Evolutionary conservation across 169 alveolate genomes (phyloP).

Genomic region (Blepharisma undulans): DNA sequence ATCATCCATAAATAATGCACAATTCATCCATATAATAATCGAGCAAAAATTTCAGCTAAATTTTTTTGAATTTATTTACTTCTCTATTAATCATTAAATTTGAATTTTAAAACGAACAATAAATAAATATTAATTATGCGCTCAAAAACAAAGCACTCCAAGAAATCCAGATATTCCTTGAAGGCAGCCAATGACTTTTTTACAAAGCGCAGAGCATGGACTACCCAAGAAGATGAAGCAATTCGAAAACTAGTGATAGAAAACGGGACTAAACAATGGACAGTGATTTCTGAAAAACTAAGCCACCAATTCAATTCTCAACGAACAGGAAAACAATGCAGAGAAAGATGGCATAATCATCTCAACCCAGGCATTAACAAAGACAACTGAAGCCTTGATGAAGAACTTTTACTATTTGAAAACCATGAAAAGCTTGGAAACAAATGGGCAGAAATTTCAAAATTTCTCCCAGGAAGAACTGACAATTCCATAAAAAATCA

Average conservation of each 20-base stretch:
- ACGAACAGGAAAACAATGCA: slow-evolving; percentile 22
- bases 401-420: slow-evolving; percentile 6
- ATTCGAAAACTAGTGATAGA: slow-evolving; percentile 65
- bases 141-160: not conserved
- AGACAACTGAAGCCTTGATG: slow-evolving; percentile 34
- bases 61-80: not conserved
- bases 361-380: slow-evolving; percentile 23
- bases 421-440: slow-evolving; percentile 11
- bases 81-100: not conserved
- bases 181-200: not conserved
- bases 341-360: slow-evolving; percentile 14
- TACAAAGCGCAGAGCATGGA: not conserved
- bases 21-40: not conserved
- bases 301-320: not conserved
- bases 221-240: slow-evolving; percentile 66
- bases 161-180: not conserved
- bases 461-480: slow-evolving; percentile 7
- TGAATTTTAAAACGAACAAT: not conserved
- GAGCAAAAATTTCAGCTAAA: not conserved
- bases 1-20: not conserved
- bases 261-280: slow-evolving; percentile 73
- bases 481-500: slow-evolving; percentile 24
- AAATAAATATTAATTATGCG: not conserved
- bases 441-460: slow-evolving; percentile 27
- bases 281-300: slow-evolving; percentile 44